Evolutionary conservation across 2,329 filamentous ascomycete genomes (phyloP), one percentile per base, ranked within the genome.

Genomic region (Mycocentrospora acerina): DNA sequence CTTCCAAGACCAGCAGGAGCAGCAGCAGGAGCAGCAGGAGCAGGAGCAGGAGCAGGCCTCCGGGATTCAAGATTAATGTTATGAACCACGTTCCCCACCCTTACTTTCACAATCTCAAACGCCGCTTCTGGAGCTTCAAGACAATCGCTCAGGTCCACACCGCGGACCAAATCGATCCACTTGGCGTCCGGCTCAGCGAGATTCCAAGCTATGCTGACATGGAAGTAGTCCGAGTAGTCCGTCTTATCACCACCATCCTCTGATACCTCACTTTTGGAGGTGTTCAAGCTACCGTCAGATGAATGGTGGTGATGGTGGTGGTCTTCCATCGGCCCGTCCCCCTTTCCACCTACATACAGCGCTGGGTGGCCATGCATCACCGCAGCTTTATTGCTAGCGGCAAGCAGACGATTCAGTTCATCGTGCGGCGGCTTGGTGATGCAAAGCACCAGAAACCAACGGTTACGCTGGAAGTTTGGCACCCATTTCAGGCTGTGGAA

Each of bases 181-280:
- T 56, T 54, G 8, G 51, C 30, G 13, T 46, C 49, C 7, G 63
- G 62, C 36, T 62, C 59, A 9, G 42, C 36, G 16, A 70, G 48
- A 29, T 62, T 85, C 93, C 91, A 97, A 0, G 85, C 93, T 39
- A 98, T 81, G 30, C 90, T 95, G 43, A 97, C 72, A 67, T 98
- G 93, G 59, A 96, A 96, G 15, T 78, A 80, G 32, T 75, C 65
- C 4, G 76, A 76, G 37, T 66, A 64, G 51, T 81, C 75, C 39
- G 26, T 42, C 24, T 35, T 35, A 4, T 24, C 34, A 14, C n/a
- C 27, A 16, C 40, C 32, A 15, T 27, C 18, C 24, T 46, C 29
- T 34, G 37, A 45, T 29, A 39, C 29, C 31, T 37, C 36, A 24
- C 33, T 37, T 7, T n/a, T n/a, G n/a, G n/a, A n/a, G n/a, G n/a